These are phyloP conservation scores for Cystobasidiopsis lactophilus DNA, from an alignment of 768 basidiomycete species.

Conservation along the genomic window DNA sequence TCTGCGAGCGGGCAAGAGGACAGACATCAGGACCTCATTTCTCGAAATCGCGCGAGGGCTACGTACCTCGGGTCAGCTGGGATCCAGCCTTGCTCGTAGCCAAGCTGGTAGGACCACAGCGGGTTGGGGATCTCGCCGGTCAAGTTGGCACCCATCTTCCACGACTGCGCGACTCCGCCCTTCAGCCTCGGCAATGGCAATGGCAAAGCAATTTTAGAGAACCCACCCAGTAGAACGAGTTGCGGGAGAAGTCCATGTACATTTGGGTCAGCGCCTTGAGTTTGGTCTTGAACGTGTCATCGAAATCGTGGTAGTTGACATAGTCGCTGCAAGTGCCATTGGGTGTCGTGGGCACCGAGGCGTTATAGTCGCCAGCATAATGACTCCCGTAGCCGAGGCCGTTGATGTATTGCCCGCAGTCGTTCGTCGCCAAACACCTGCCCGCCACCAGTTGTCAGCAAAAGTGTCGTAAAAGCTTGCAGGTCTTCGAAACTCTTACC, in stretches of 20 bases:
- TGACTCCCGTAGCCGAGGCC: conserved; percentile 16
- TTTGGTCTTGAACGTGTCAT: conserved; percentile 5
- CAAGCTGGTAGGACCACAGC: conserved; percentile 7
- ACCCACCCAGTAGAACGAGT: conserved; percentile 9
- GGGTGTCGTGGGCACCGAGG: neutral
- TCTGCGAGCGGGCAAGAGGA: too few relatives aligned
- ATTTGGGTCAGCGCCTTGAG: conserved; percentile 2
- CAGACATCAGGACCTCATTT: neutral
- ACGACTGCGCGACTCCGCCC: neutral
- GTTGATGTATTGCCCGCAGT: conserved; percentile 34
- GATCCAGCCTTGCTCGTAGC: conserved; percentile 4
- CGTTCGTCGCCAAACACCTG: conserved; percentile 54
- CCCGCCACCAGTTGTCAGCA: conserved; percentile 67
- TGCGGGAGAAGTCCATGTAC: conserved; percentile 4
- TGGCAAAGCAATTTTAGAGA: too few relatives aligned
- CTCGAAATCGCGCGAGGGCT: neutral
- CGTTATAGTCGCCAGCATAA: conserved; percentile 4
- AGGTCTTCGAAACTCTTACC: neutral
- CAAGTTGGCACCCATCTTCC: too few relatives aligned
- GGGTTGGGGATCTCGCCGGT: conserved; percentile 2
- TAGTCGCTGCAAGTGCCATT: conserved; percentile 2
- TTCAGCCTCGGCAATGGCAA: neutral
- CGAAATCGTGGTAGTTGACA: conserved; percentile 1
- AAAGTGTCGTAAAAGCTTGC: neutral
- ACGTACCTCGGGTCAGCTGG: neutral